phyloP scores from a whole-genome alignment of 768 basidiomycete genomes.

The Suillus weaverae region DNA sequence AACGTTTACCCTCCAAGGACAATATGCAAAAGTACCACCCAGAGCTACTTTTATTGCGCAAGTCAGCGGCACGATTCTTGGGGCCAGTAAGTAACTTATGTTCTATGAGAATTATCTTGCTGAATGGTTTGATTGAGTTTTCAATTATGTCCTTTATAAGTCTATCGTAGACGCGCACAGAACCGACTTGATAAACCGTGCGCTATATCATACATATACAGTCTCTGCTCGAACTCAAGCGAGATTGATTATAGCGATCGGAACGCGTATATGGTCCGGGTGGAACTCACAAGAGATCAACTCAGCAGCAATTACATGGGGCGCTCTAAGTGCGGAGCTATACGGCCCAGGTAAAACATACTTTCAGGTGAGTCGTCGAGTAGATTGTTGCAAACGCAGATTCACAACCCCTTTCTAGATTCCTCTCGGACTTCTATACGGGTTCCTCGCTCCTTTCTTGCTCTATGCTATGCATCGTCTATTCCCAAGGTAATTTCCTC shows the following conservation, averaged over 20 bases:
- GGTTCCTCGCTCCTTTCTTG: slow-evolving; percentile 31
- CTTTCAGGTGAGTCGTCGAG: slow-evolving; percentile 37
- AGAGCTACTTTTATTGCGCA: slow-evolving; percentile 48
- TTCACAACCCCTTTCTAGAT: slow-evolving; percentile 7
- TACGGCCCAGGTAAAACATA: slow-evolving; percentile 48
- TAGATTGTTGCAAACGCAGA: slow-evolving; percentile 9
- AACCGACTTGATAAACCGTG: slow-evolving; percentile 14
- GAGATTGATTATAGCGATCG: slow-evolving; percentile 13
- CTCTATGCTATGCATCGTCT: slow-evolving; percentile 24
- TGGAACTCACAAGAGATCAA: slow-evolving; percentile 56
- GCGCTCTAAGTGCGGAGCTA: slow-evolving; percentile 53
- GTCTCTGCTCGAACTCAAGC: background rate
- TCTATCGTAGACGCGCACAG: slow-evolving; percentile 17
- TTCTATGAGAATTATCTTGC: background rate
- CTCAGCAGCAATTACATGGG: slow-evolving; percentile 56
- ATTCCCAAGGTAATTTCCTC: slow-evolving; percentile 18
- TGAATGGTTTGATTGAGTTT: slow-evolving; percentile 8
- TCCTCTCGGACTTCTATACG: slow-evolving; percentile 31
- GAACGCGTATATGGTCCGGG: slow-evolving; percentile 18
- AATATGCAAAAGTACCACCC: slow-evolving; percentile 56
- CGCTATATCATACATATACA: background rate
- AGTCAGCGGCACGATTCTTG: slow-evolving; percentile 49
- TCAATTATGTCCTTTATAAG: slow-evolving; percentile 23
- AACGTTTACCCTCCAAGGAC: slow-evolving; percentile 45
- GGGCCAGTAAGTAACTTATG: slow-evolving; percentile 38